Evolutionary conservation across 225 moss, liverwort and hornwort species (phyloP).

Genomic region (Marchantia paleacea): DNA sequence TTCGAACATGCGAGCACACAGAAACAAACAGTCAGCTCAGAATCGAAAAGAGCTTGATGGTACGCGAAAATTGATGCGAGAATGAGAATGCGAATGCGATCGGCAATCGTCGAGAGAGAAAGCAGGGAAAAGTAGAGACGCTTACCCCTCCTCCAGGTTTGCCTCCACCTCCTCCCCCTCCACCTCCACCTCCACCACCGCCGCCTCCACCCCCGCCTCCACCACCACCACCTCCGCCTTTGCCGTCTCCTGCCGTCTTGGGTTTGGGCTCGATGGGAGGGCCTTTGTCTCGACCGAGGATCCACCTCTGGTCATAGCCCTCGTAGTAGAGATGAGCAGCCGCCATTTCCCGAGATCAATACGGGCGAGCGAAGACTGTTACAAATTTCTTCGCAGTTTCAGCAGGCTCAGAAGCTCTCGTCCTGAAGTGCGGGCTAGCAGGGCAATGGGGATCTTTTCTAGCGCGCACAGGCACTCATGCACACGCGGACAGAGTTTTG

Average conservation of each 20-base stretch:
- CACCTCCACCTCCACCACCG: no score
- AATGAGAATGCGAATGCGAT: not conserved
- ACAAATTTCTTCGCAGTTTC: not conserved
- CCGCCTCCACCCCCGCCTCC: no score
- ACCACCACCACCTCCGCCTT: not conserved
- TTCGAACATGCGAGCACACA: not conserved
- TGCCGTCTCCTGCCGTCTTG: constrained; percentile 12
- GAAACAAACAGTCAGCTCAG: not conserved
- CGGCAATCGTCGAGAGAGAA: not conserved
- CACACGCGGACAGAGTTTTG: not conserved
- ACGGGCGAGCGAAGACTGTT: not conserved
- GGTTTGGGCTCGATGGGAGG: constrained; percentile 45
- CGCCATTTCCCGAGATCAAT: constrained; percentile 26
- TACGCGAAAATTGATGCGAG: not conserved
- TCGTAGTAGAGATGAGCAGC: constrained; percentile 42
- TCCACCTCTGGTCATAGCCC: constrained; percentile 43
- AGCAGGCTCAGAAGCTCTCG: constrained; percentile 8
- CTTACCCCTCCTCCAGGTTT: constrained; percentile 16
- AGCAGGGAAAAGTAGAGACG: not conserved
- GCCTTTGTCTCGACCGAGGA: constrained; percentile 45
- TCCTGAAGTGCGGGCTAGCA: not conserved
- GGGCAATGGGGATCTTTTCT: no score
- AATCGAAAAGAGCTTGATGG: not conserved
- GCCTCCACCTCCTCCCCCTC: not conserved
- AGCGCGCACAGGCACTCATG: not conserved